Base-by-base conservation (phyloP, 2,329 filamentous ascomycete genomes). In the Seiridium unicorne region DNA sequence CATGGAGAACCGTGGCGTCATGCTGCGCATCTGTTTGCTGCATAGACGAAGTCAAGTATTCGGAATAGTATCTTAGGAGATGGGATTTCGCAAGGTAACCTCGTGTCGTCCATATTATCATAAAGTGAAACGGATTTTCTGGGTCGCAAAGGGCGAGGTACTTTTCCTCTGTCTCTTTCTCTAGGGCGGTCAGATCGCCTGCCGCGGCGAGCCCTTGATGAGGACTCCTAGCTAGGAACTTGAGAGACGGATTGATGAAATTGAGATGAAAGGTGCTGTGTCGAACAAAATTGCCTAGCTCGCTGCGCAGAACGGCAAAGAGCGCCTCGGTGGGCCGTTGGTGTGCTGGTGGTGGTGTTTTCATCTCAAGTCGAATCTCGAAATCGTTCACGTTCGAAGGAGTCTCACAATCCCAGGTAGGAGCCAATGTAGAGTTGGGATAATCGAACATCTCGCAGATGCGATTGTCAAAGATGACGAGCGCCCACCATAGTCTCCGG, bases 401-500 rank as follows among this genome's bases (percentile, higher is more conserved):
- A 9, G 74, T 61, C 11, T 65, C 69, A 61, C 79, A 82, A 59
- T 81, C 73, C 77, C 77, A 80, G 0, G 67, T 70, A 0, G 76
- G 76, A 2, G 58, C 53, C 1, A 79, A 64, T 0, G 61, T 63
- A 0, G 71, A 61, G 3, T 64, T 62, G 8, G 72, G 73, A 44
- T 67, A 73, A 35, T 79, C 74, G 1, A 78, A 69, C 61, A 87
- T 67, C 63, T 88, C 84, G 63, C 80, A 72, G 10, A 86, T 77
- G 13, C 86, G 84, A 51, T 72, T 70, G 64, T 89, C 87, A 59
- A 87, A 84, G 3, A 83, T 69, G 0, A 83, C 70, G 0, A 89
- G 70, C 0, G 83, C 76, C 86, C 85, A 89, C 85, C 85, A 89
- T 0, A 89, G 76, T 40, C 86, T 74, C 36, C 86, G 80, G 10